Conservation (phyloP, 805 yeast species). For the Nakazawaea wyomingensis region DNA sequence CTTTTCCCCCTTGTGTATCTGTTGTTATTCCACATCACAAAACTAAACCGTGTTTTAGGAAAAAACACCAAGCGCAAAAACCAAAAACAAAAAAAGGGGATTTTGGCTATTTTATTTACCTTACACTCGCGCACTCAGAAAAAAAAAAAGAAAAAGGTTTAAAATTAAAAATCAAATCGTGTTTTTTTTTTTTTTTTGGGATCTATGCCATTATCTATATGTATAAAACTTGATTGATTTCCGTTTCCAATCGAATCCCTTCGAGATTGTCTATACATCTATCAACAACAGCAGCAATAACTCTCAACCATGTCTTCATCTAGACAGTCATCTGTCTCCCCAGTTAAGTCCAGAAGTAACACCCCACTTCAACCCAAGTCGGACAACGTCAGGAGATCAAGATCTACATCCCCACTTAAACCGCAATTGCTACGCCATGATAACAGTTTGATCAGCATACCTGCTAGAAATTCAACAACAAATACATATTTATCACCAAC, state of each 20-base stretch:
- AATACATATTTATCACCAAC: constrained; percentile 2
- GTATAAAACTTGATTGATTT: too few species aligned
- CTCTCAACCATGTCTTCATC: constrained; percentile 2
- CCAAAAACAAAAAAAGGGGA: too few species aligned
- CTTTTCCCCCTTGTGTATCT: too few species aligned
- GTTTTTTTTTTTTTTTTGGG: too few species aligned
- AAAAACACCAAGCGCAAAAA: too few species aligned
- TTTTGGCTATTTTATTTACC: too few species aligned
- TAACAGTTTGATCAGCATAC: background rate
- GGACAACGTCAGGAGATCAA: constrained; percentile 10
- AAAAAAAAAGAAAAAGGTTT: too few species aligned
- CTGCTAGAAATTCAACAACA: background rate
- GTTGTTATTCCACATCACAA: too few species aligned
- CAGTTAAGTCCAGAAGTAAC: constrained; percentile 5
- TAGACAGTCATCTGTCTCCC: constrained; percentile 7
- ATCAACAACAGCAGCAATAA: background rate
- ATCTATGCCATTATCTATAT: too few species aligned
- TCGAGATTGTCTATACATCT: background rate
- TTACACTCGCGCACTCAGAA: too few species aligned
- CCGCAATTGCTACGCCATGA: background rate
- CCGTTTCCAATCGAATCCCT: background rate
- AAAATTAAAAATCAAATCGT: too few species aligned
- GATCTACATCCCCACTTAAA: constrained; percentile 9
- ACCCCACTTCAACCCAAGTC: constrained; percentile 10
- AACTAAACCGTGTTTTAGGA: too few species aligned